Evolutionary conservation across 345 rosid species (phyloP).

Genomic region (Conringia planisiliqua): DNA sequence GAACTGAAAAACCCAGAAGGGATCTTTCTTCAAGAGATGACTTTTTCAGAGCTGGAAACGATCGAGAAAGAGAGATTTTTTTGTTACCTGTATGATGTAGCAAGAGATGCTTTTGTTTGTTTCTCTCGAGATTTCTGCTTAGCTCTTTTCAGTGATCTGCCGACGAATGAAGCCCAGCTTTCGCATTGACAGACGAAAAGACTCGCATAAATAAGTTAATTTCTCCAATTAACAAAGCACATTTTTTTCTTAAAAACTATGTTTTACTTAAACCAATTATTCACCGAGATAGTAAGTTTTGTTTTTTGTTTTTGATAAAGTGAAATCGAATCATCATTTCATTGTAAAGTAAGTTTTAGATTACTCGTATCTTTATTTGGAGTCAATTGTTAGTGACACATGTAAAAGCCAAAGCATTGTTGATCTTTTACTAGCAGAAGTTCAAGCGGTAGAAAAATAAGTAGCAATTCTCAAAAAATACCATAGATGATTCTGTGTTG

Average conservation of each 20-base stretch:
- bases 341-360: too few species aligned
- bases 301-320: too few species aligned
- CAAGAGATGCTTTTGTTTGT: not conserved
- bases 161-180: not conserved
- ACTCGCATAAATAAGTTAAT: not conserved
- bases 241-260: too few species aligned
- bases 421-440: too few species aligned
- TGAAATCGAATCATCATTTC: too few species aligned
- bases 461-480: not conserved
- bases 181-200: not conserved
- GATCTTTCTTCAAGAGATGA: not conserved
- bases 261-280: too few species aligned
- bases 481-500: constrained; percentile 10
- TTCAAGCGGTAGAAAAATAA: too few species aligned
- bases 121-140: not conserved
- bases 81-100: not conserved
- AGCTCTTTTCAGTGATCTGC: not conserved
- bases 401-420: too few species aligned
- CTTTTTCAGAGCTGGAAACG: not conserved
- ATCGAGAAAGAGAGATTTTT: not conserved
- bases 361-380: too few species aligned
- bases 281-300: too few species aligned
- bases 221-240: not conserved
- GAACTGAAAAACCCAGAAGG: not conserved
- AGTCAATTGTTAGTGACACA: too few species aligned